Evolutionary conservation across 208 protist species (phyloP).

Genomic region (Trypanosoma vivax): DNA sequence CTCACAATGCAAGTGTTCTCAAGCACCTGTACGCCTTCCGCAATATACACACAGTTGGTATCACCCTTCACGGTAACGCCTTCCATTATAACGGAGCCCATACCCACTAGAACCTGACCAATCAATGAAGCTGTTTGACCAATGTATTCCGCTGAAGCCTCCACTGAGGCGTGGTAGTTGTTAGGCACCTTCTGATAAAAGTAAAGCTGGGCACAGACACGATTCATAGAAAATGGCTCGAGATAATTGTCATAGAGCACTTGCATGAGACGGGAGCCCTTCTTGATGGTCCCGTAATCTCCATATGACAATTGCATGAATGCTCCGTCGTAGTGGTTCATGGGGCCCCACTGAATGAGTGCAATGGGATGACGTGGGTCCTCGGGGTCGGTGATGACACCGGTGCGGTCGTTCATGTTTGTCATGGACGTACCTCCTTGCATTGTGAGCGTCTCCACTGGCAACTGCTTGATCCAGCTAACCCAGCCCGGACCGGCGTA

Average conservation of each 20-base stretch:
- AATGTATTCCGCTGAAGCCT: conserved; percentile 76
- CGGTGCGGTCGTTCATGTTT: conserved; percentile 77
- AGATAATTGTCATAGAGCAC: conserved; percentile 87
- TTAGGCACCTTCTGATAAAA: conserved; percentile 85
- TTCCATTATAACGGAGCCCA: conserved; percentile 79
- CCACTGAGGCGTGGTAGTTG: conserved; percentile 79
- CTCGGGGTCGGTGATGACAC: conserved; percentile 73
- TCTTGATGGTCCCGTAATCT: conserved; percentile 48
- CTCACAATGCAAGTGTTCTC: conserved; percentile 86
- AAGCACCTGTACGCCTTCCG: conserved; percentile 78
- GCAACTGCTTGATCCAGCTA: conserved; percentile 60
- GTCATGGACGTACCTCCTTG: conserved; percentile 64
- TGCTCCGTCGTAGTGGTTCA: conserved; percentile 53
- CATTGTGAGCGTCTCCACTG: conserved; percentile 66
- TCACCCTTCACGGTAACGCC: conserved; percentile 79
- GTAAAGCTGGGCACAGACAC: conserved; percentile 79
- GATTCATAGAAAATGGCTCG: conserved; percentile 84
- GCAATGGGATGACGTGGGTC: conserved; percentile 75
- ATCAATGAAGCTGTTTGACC: conserved; percentile 76
- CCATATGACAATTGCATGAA: conserved; percentile 63
- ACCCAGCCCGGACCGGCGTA: conserved; percentile 81
- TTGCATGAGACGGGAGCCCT: conserved; percentile 75
- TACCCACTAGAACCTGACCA: conserved; percentile 70
- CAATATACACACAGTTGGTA: conserved; percentile 84
- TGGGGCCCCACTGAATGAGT: conserved; percentile 55